Percentiles rank a stretch among this genome's conserved stretches.
Evolutionary conservation across 2,329 filamentous ascomycete genomes (phyloP).

Genomic region (Colletotrichum lini): DNA sequence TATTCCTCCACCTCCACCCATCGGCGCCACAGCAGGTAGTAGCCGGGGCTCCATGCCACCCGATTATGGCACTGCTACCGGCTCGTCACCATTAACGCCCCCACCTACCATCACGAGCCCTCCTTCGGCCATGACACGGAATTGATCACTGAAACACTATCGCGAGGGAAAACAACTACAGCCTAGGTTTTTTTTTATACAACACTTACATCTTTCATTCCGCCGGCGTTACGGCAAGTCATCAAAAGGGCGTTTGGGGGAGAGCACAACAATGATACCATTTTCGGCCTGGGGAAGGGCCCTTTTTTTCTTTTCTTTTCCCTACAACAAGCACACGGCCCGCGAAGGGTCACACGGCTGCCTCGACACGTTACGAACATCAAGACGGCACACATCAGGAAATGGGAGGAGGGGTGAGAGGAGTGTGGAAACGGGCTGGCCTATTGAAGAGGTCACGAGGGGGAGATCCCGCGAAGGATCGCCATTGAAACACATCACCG

Average conservation of each 20-base stretch:
- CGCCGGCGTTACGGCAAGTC: slow-evolving; percentile 24
- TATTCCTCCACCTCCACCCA: slow-evolving; percentile 20
- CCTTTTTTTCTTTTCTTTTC: neutral
- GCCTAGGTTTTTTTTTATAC: neutral
- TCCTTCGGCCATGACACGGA: slow-evolving; percentile 29
- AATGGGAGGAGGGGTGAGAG: neutral
- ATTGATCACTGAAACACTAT: neutral
- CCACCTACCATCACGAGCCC: slow-evolving; percentile 29
- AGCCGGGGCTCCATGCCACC: slow-evolving; percentile 32
- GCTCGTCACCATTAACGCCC: slow-evolving; percentile 29
- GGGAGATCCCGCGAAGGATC: neutral
- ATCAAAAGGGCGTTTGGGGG: slow-evolving; percentile 20
- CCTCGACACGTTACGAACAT: slow-evolving; percentile 10
- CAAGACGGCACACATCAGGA: neutral
- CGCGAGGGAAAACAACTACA: neutral
- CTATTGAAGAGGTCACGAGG: slow-evolving; percentile 2
- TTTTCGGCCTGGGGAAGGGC: slow-evolving; percentile 23
- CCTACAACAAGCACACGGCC: slow-evolving; percentile 5
- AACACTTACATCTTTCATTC: slow-evolving; percentile 6
- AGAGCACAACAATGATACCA: slow-evolving; percentile 39
- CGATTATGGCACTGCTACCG: slow-evolving; percentile 32
- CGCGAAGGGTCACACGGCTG: slow-evolving; percentile 1
- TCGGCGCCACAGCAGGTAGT: slow-evolving; percentile 5
- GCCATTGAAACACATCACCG: neutral
- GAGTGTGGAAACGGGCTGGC: slow-evolving; percentile 4